Evolutionary conservation across 2,329 filamentous ascomycete species (phyloP).

Genomic region (Didymella arachidicola): DNA sequence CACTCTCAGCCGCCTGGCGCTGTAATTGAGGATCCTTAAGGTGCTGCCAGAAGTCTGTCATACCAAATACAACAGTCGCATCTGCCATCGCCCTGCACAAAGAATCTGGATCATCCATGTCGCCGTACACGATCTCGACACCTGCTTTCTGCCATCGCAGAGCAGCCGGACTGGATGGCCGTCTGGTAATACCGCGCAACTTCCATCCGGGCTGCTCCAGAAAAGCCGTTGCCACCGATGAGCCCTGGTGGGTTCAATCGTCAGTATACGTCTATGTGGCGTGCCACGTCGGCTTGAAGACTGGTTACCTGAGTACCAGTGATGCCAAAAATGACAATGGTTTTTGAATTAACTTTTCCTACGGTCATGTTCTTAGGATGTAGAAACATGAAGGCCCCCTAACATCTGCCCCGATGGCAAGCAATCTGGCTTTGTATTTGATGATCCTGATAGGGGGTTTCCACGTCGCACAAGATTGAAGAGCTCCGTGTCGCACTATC

Average conservation of each 20-base stretch:
- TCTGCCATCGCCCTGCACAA: conserved; percentile 28
- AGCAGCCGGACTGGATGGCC: background rate
- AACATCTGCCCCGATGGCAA: background rate
- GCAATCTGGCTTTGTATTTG: background rate
- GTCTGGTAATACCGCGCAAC: conserved; percentile 3
- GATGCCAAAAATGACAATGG: conserved; percentile 2
- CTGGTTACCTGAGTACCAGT: conserved; percentile 1
- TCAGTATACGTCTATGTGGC: background rate
- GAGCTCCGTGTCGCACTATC: background rate
- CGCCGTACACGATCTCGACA: background rate
- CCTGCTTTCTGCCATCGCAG: background rate
- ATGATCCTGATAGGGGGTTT: background rate
- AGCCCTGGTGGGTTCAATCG: background rate
- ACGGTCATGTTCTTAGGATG: background rate
- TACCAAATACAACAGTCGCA: conserved; percentile 47
- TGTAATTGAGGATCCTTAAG: conserved; percentile 26
- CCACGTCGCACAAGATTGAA: background rate
- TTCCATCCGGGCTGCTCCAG: background rate
- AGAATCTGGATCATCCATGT: background rate
- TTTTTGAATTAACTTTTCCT: background rate
- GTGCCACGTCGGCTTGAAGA: background rate
- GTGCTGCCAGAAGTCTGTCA: conserved; percentile 53
- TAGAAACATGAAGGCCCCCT: no score
- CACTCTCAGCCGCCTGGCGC: conserved; percentile 24
- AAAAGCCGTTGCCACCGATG: background rate